Percentiles rank a stretch among this genome's conserved stretches.
Conservation (phyloP, 768 basidiomycete genomes). For the Chalciporus sphaerocephalus region DNA sequence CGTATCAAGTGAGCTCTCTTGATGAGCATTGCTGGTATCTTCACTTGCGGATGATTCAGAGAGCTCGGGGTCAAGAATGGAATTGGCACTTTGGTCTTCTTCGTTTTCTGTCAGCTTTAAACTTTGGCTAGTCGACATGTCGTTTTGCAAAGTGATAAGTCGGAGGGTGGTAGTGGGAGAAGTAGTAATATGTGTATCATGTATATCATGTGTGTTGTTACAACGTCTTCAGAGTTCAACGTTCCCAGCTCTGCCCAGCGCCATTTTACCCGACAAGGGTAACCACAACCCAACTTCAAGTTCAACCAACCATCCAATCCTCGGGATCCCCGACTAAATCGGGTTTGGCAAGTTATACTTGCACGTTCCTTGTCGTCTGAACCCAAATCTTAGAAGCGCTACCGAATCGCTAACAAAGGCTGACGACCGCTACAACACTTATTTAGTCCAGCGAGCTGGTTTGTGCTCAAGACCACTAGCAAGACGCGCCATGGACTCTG, state of each 20-base stretch:
- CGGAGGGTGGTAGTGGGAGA: neutral
- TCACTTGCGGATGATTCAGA: slow-evolving; percentile 13
- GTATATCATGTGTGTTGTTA: too few species aligned
- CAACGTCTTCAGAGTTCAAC: too few species aligned
- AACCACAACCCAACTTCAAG: slow-evolving; percentile 4
- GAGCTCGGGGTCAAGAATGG: slow-evolving; percentile 5
- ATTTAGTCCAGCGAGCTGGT: slow-evolving; percentile 8
- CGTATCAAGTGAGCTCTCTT: slow-evolving; percentile 40
- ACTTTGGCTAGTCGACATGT: slow-evolving; percentile 54
- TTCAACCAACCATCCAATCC: slow-evolving; percentile 2
- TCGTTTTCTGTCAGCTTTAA: slow-evolving; percentile 37
- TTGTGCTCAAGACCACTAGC: slow-evolving; percentile 5
- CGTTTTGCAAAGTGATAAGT: slow-evolving; percentile 1
- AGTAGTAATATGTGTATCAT: too few species aligned
- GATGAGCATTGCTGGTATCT: slow-evolving; percentile 11
- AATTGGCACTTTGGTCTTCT: slow-evolving; percentile 8
- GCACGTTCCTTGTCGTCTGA: slow-evolving; percentile 15
- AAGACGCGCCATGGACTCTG: slow-evolving; percentile 27
- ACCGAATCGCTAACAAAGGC: slow-evolving; percentile 5
- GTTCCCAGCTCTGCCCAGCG: slow-evolving; percentile 1
- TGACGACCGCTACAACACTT: slow-evolving; percentile 4
- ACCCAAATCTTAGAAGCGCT: slow-evolving; percentile 10
- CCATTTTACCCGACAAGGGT: neutral
- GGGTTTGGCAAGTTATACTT: slow-evolving; percentile 3
- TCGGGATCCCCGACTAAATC: slow-evolving; percentile 3